phyloP scores from a whole-genome alignment of 352 stramenopile genomes.

The Phytophthora rubi region DNA sequence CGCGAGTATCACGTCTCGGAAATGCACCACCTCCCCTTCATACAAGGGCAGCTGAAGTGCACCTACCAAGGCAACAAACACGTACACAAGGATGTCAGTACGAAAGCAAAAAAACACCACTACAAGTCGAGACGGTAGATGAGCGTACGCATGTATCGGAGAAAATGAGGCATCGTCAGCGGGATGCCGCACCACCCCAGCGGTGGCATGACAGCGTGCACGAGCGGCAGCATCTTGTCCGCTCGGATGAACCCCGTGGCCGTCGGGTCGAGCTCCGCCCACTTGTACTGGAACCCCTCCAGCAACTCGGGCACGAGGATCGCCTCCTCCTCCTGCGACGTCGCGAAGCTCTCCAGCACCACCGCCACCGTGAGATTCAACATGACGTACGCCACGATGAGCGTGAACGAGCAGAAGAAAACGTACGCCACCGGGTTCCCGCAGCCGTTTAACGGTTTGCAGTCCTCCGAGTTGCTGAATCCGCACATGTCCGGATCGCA shows the following conservation, averaged over 20 bases:
- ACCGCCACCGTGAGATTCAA: neutral
- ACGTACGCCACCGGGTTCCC: neutral
- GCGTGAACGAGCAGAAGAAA: neutral
- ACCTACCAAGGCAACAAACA: slow-evolving; percentile 28
- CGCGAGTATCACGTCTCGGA: slow-evolving; percentile 83
- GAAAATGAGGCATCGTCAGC: slow-evolving; percentile 39
- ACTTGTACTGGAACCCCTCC: slow-evolving; percentile 86
- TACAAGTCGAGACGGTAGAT: too few relatives aligned
- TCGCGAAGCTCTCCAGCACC: neutral
- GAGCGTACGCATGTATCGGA: slow-evolving; percentile 51
- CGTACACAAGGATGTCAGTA: neutral
- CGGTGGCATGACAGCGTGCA: slow-evolving; percentile 72
- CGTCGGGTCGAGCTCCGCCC: slow-evolving; percentile 85
- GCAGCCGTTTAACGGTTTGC: neutral
- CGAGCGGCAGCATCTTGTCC: slow-evolving; percentile 63
- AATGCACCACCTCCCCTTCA: slow-evolving; percentile 76
- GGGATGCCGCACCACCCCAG: slow-evolving; percentile 58
- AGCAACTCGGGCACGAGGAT: slow-evolving; percentile 78
- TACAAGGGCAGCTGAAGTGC: slow-evolving; percentile 74
- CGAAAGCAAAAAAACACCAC: neutral
- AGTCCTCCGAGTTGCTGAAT: neutral
- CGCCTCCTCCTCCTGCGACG: neutral
- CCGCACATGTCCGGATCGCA: neutral
- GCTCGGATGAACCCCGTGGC: slow-evolving; percentile 81
- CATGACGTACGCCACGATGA: neutral